Evolutionary conservation across 2,329 filamentous ascomycete genomes (phyloP).

Genomic region (Reticulascus tulasneorum): DNA sequence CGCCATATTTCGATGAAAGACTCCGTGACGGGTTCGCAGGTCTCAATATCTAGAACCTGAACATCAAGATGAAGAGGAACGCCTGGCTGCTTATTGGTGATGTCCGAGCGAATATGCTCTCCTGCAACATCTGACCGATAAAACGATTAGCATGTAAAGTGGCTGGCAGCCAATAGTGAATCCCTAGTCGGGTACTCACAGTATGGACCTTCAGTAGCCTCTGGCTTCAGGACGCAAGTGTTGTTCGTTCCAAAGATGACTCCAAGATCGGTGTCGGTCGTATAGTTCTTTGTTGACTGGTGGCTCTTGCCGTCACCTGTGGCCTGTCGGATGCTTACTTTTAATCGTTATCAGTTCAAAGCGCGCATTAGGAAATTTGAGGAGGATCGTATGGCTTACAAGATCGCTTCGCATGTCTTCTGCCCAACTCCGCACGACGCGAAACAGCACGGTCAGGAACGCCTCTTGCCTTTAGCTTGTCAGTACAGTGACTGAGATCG

Average conservation of each 20-base stretch:
- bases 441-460: conserved; percentile 37
- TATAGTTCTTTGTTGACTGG: conserved; percentile 17
- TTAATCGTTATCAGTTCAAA: too few relatives aligned
- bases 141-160: not conserved
- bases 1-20: conserved; percentile 9
- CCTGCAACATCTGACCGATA: conserved; percentile 11
- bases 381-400: too few relatives aligned
- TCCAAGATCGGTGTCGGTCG: conserved; percentile 20
- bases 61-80: conserved; percentile 7
- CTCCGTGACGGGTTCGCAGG: conserved; percentile 6
- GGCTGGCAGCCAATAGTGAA: not conserved
- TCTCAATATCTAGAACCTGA: conserved; percentile 12
- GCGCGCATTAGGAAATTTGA: too few relatives aligned
- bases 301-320: too few relatives aligned
- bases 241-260: conserved; percentile 31
- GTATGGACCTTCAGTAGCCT: conserved; percentile 46
- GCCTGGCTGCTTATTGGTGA: conserved; percentile 4
- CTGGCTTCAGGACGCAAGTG: conserved; percentile 41
- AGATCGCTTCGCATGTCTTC: too few relatives aligned
- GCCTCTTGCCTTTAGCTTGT: conserved; percentile 42
- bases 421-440: too few relatives aligned
- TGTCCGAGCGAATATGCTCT: conserved; percentile 4
- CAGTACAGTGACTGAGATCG: conserved; percentile 42
- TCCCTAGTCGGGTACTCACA: conserved; percentile 19
- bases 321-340: too few relatives aligned